Evolutionary conservation across 2,329 filamentous ascomycete genomes (phyloP), one percentile per base, ranked within the genome.

Genomic region (Teratosphaeria viscida): DNA sequence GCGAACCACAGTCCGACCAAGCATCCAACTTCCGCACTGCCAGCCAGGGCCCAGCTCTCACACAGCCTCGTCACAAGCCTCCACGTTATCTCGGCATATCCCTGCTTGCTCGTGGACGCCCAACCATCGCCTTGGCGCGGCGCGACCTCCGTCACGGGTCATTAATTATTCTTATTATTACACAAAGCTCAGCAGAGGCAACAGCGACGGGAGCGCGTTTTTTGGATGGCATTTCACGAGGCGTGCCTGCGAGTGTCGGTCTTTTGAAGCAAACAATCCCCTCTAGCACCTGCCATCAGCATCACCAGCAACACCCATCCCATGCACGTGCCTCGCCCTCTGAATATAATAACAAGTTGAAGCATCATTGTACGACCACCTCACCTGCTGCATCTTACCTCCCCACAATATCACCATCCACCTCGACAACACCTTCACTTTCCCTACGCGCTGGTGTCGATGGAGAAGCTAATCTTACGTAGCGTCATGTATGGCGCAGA

Each of bases 401-500:
- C 27, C 16, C 53, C 23, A 53, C 19, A 26, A 4, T 19, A 7
- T 26, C 23, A 29, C 19, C 53, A 23, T 23, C 23, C 23, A 32
- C 26, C 26, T 7, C 53, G 23, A 32, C 34, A 37, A 14, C 16
- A 56, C 26, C 8, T 10, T 49, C 43, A 23, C 23, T 49, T 23
- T 19, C 10, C 43, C 43, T 49, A 49, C 8, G 5, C n/a, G n/a
- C 19, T 49, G 43, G 43, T 49, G 6, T n/a, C 16, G 35, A 66
- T 67, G 64, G 66, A 68, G 62, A 68, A 68, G 58, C 62, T 68
- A 39, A 62, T 68, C 34, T 57, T 68, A 26, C 63, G 63, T 26
- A 63, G 65, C 54, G 58, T 68, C 59, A 63, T 66, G 62, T 67
- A 66, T 57, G 65, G 66, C 52, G 66, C 67, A 59, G 72, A 73